phyloP scores from a whole-genome alignment of 129 eudicot genomes.

The Artemisia annua region DNA sequence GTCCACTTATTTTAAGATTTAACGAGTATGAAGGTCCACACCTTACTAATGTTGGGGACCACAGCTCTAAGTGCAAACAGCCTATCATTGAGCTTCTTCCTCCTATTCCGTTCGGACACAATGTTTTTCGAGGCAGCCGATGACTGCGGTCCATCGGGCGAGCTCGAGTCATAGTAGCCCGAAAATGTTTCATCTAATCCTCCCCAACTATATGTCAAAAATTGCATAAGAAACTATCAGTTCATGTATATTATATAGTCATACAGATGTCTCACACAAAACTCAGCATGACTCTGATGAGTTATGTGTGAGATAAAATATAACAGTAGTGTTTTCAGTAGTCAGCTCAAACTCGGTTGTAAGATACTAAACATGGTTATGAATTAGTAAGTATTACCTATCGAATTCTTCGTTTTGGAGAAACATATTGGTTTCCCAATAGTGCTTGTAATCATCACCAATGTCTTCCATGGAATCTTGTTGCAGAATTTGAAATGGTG shows the following conservation, averaged over 20 bases:
- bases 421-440: slow-evolving; percentile 79
- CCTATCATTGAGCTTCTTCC: slow-evolving; percentile 83
- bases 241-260: too few species aligned
- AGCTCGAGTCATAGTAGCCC: slow-evolving; percentile 74
- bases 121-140: slow-evolving; percentile 67
- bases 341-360: too few species aligned
- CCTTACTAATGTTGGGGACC: slow-evolving; percentile 95
- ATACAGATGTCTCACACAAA: too few species aligned
- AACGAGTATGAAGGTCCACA: slow-evolving; percentile 28
- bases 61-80: slow-evolving; percentile 87
- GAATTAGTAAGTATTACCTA: slow-evolving; percentile 33
- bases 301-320: too few species aligned
- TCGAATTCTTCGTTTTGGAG: slow-evolving; percentile 62
- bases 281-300: too few species aligned
- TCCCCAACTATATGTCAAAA: slow-evolving; percentile 37
- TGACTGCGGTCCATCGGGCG: slow-evolving; percentile 78
- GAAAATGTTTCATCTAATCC: slow-evolving; percentile 62
- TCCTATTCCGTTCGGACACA: slow-evolving; percentile 81
- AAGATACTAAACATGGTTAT: not conserved
- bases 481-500: slow-evolving; percentile 6
- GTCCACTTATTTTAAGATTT: slow-evolving; percentile 13
- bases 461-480: slow-evolving; percentile 32
- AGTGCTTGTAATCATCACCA: slow-evolving; percentile 38
- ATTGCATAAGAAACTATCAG: not conserved
- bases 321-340: too few species aligned